A percentile compares a stretch with the other conserved stretches of the same genome.
phyloP scores from a whole-genome alignment of 2,329 filamentous ascomycete genomes.

The Fusarium sp. region DNA sequence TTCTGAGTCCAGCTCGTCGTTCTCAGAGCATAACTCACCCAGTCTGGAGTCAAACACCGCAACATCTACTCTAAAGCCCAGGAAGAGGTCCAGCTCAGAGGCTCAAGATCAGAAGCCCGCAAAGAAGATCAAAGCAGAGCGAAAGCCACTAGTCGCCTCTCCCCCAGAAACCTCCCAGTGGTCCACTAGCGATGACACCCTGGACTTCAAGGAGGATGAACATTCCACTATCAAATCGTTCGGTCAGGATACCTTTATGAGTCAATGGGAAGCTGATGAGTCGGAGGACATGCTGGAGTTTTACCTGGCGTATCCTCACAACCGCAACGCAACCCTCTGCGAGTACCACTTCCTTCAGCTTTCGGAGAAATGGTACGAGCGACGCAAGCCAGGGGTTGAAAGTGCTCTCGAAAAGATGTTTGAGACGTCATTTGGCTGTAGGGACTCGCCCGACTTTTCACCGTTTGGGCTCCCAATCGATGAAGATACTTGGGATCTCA shows the following conservation, averaged over 20 bases:
- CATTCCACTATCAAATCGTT: slow-evolving; percentile 11
- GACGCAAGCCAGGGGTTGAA: slow-evolving; percentile 3
- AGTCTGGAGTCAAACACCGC: neutral
- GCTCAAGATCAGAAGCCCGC: neutral
- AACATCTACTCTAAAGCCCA: neutral
- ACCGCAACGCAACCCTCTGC: slow-evolving; percentile 31
- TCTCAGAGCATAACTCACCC: neutral
- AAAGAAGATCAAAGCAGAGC: slow-evolving; percentile 3
- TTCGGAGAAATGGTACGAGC: slow-evolving; percentile 26
- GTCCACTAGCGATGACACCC: neutral
- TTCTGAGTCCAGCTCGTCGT: neutral
- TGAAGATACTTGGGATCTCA: slow-evolving; percentile 15
- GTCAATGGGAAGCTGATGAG: neutral
- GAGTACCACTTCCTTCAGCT: slow-evolving; percentile 23
- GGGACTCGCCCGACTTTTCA: slow-evolving; percentile 13
- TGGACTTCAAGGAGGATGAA: neutral
- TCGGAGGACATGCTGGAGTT: slow-evolving; percentile 12
- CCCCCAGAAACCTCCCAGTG: neutral
- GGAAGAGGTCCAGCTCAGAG: slow-evolving; percentile 1
- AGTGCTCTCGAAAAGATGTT: neutral
- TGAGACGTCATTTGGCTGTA: neutral
- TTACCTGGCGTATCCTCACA: slow-evolving; percentile 37
- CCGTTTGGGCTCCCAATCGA: slow-evolving; percentile 16
- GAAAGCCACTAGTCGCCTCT: neutral
- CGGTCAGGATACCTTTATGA: slow-evolving; percentile 2